These are phyloP conservation scores for barrel medic (Medicago truncatula) DNA, from an alignment of 306 rosid genomes.

Conservation along the genomic window DNA sequence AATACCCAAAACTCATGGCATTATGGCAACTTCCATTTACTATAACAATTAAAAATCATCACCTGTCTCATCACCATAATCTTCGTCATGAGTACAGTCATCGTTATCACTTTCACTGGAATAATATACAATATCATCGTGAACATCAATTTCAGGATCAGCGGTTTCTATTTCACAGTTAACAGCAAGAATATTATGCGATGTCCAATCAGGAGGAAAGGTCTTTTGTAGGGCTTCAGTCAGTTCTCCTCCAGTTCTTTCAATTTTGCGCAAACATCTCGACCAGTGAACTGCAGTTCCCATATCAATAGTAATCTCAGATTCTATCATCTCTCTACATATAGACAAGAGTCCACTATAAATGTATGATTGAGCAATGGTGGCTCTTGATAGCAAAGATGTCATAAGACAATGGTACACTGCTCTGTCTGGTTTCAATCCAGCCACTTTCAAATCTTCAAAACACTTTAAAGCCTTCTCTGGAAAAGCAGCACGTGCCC, in stretches of 20 bases:
- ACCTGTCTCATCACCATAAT: constrained; percentile 30
- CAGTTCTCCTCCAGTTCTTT: constrained; percentile 86
- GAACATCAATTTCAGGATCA: constrained; percentile 45
- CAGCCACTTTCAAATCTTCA: constrained; percentile 82
- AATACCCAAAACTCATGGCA: constrained; percentile 10
- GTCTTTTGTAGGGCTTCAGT: constrained; percentile 90
- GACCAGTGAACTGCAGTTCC: constrained; percentile 99
- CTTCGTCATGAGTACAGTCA: constrained; percentile 15
- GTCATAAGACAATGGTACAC: constrained; percentile 97
- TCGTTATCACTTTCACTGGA: constrained; percentile 25
- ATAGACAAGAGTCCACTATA: constrained; percentile 69
- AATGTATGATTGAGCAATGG: constrained; percentile 71
- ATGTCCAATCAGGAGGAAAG: constrained; percentile 94
- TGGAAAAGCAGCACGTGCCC: constrained; percentile 96
- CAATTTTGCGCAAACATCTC: constrained; percentile 77
- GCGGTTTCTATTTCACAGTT: constrained; percentile 48
- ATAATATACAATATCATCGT: constrained; percentile 41
- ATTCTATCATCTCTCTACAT: constrained; percentile 82
- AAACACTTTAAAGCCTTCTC: constrained; percentile 90
- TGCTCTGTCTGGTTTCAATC: constrained; percentile 88
- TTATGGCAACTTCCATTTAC: constrained; percentile 24
- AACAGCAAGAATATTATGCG: constrained; percentile 48
- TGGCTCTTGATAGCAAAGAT: constrained; percentile 90
- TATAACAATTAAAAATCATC: constrained; percentile 32
- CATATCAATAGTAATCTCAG: constrained; percentile 83